phyloP scores from a whole-genome alignment of 1,284 basidiomycete species.

The Leccinum pseudoinsigne region DNA sequence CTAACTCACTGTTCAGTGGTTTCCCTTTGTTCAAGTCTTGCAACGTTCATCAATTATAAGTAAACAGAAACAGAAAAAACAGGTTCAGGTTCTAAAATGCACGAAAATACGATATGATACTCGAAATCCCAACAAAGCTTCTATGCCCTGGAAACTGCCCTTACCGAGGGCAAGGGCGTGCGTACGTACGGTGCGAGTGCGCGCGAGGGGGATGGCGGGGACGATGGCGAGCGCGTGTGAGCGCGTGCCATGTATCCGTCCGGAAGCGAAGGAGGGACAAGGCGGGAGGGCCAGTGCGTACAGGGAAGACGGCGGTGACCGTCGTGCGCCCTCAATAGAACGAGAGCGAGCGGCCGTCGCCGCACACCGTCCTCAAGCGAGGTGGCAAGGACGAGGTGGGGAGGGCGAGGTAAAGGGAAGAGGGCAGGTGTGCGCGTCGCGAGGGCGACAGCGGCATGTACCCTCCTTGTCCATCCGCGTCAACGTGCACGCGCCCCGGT shows the following conservation, averaged over 20 bases:
- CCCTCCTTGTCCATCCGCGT: background rate
- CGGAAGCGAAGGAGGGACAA: background rate
- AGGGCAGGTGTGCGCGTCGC: background rate
- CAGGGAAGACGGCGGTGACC: background rate
- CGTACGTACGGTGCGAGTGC: too few relatives aligned
- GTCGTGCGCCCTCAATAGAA: background rate
- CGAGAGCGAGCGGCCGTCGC: background rate
- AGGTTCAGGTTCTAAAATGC: constrained; percentile 4
- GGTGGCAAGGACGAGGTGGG: too few relatives aligned
- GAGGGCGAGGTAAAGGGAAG: background rate
- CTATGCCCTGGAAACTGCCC: background rate
- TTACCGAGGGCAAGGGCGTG: background rate
- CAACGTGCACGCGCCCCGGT: background rate
- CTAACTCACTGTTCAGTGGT: background rate
- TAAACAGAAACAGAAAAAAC: background rate
- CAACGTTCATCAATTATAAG: background rate
- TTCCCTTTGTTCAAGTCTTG: background rate
- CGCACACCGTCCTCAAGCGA: background rate
- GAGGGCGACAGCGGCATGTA: background rate
- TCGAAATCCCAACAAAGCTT: constrained; percentile 5
- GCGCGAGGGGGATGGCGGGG: too few relatives aligned
- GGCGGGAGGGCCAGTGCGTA: background rate
- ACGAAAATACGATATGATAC: constrained; percentile 11
- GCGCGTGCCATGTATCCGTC: background rate
- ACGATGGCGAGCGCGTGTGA: too few relatives aligned